phyloP scores from a whole-genome alignment of 2,329 filamentous ascomycete species.

The Knufia fluminis region DNA sequence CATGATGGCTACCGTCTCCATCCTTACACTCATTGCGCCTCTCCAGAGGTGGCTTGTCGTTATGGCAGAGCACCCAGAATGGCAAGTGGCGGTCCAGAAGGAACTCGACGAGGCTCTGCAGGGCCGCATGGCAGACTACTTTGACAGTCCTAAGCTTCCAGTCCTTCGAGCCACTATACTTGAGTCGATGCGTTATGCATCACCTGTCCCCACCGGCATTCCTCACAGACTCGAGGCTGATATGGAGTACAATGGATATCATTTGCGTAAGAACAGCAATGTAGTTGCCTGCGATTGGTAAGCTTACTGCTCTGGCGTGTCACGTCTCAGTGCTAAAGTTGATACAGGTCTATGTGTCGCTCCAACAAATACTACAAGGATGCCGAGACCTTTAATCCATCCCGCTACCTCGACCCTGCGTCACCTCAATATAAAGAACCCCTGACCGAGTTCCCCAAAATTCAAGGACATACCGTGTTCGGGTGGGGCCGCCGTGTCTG shows the following conservation, averaged over 20 bases:
- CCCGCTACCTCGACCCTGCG: slow-evolving; percentile 43
- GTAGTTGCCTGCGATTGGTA: slow-evolving; percentile 5
- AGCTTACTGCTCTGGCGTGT: neutral
- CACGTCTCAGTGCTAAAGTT: neutral
- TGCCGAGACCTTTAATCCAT: slow-evolving; percentile 4
- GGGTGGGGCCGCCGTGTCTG: slow-evolving; percentile 3
- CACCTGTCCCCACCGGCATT: slow-evolving; percentile 2
- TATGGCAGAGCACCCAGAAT: slow-evolving; percentile 43
- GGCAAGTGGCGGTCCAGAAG: slow-evolving; percentile 40
- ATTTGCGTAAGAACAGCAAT: neutral
- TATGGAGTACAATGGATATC: slow-evolving; percentile 19
- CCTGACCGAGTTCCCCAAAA: slow-evolving; percentile 7
- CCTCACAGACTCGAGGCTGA: slow-evolving; percentile 30
- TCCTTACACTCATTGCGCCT: slow-evolving; percentile 4
- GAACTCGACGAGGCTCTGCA: slow-evolving; percentile 40
- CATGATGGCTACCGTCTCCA: slow-evolving; percentile 10
- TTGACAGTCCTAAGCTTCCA: slow-evolving; percentile 28
- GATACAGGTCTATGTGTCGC: slow-evolving; percentile 4
- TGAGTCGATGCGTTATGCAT: slow-evolving; percentile 22
- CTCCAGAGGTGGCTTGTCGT: slow-evolving; percentile 5
- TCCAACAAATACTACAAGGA: neutral
- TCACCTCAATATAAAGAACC: slow-evolving; percentile 45
- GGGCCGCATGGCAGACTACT: slow-evolving; percentile 28
- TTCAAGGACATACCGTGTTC: slow-evolving; percentile 3
- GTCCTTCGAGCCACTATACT: slow-evolving; percentile 31